Conservation (phyloP, 352 stramenopile species). For the Globisporangium alternatum region DNA sequence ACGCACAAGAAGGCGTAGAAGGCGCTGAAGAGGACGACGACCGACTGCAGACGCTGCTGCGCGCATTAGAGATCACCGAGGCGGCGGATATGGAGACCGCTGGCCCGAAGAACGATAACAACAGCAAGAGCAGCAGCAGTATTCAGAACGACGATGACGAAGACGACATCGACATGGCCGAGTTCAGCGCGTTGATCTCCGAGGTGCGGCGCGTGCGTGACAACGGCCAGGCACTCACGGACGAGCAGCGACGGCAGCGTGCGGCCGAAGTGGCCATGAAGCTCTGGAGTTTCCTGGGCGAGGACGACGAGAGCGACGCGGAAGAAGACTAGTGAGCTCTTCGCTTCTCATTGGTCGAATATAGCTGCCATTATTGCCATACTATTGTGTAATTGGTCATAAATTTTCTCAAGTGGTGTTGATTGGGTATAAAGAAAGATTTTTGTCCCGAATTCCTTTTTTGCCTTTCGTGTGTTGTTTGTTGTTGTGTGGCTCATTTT, state of each 20-base stretch:
- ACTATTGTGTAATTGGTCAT: not conserved
- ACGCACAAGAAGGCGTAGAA: not conserved
- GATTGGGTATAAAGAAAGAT: not conserved
- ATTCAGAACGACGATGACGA: conserved; percentile 19
- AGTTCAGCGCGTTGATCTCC: conserved; percentile 61
- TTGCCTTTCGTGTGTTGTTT: conserved; percentile 1
- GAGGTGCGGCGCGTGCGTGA: conserved; percentile 69
- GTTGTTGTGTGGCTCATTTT: conserved; percentile 9
- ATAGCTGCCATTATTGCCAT: not conserved
- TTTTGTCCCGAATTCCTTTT: not conserved
- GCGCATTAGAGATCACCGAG: conserved; percentile 38
- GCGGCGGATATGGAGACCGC: conserved; percentile 7
- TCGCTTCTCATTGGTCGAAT: conserved; percentile 2
- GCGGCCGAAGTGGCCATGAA: conserved; percentile 76
- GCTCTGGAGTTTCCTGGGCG: conserved; percentile 64
- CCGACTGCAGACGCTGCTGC: conserved; percentile 42
- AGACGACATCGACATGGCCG: conserved; percentile 50
- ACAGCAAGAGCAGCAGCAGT: not conserved
- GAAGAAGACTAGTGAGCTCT: conserved; percentile 19
- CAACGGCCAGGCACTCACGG: conserved; percentile 39
- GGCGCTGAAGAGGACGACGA: conserved; percentile 26
- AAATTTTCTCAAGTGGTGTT: not conserved
- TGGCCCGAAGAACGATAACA: not conserved
- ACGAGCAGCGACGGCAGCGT: conserved; percentile 64
- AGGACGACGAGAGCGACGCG: conserved; percentile 36